Percentiles rank a stretch among this genome's conserved stretches.
These are phyloP conservation scores for Alternaria sp. DNA, from an alignment of 2,329 filamentous ascomycete species.

Conservation along the genomic window DNA sequence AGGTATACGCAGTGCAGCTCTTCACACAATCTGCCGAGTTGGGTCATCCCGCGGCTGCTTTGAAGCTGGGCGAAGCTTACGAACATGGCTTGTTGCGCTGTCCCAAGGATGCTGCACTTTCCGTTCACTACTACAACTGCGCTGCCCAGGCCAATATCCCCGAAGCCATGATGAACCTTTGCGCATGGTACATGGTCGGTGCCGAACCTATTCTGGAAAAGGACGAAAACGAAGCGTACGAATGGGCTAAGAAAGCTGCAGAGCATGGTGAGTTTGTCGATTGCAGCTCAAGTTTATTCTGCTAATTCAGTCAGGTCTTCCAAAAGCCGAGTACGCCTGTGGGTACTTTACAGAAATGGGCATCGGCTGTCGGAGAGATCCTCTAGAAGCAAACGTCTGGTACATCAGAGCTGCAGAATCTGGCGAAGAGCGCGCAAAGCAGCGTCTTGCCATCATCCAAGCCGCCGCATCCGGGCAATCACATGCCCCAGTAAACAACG, in stretches of 20 bases:
- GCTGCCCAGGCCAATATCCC: slow-evolving; percentile 86
- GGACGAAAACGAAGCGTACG: slow-evolving; percentile 94
- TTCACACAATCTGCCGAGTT: slow-evolving; percentile 95
- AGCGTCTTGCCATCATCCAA: slow-evolving; percentile 84
- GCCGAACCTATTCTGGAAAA: slow-evolving; percentile 91
- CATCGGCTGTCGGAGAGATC: slow-evolving; percentile 91
- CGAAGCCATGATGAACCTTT: slow-evolving; percentile 95
- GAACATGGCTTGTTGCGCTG: slow-evolving; percentile 90
- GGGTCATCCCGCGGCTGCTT: slow-evolving; percentile 85
- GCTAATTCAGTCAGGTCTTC: slow-evolving; percentile 60
- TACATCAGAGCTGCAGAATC: slow-evolving; percentile 95
- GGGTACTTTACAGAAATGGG: slow-evolving; percentile 99
- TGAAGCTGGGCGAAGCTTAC: slow-evolving; percentile 93
- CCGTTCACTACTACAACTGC: slow-evolving; percentile 95
- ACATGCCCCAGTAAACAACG: slow-evolving; percentile 23
- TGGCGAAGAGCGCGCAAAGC: slow-evolving; percentile 88
- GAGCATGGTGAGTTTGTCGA: slow-evolving; percentile 72
- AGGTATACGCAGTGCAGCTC: slow-evolving; percentile 87
- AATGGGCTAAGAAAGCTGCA: slow-evolving; percentile 90
- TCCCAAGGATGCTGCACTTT: slow-evolving; percentile 88
- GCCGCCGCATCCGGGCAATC: slow-evolving; percentile 73
- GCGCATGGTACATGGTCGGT: slow-evolving; percentile 98
- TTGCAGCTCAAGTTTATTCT: not conserved
- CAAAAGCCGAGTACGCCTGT: slow-evolving; percentile 87
- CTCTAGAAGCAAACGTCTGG: slow-evolving; percentile 98